A percentile compares a stretch with the other conserved stretches of the same genome.
Conservation (phyloP, 179 eudicot species). For the Spergularia azorica region DNA sequence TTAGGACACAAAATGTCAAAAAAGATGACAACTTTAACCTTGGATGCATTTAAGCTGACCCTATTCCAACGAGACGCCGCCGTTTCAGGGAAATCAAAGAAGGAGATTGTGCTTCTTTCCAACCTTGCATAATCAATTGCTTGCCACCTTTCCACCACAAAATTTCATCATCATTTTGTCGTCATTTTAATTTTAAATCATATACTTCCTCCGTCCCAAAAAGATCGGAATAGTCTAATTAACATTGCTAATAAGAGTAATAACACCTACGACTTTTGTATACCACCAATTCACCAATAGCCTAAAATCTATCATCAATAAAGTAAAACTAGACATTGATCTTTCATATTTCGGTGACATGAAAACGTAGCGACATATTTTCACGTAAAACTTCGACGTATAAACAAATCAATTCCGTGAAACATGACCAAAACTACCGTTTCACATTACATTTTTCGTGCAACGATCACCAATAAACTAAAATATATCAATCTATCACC, state of each 20-base stretch:
- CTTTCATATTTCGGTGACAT: no score
- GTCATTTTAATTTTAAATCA: not conserved
- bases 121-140: slow-evolving; percentile 74
- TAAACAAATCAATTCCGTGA: not conserved
- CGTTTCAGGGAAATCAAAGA: slow-evolving; percentile 73
- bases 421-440: no score
- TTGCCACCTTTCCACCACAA: slow-evolving; percentile 72
- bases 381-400: no score
- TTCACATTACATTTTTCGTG: no score
- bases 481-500: no score
- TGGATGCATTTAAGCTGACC: slow-evolving; percentile 69
- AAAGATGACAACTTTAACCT: slow-evolving; percentile 39
- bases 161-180: not conserved
- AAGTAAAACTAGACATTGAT: no score
- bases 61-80: slow-evolving; percentile 80
- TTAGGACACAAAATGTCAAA: not conserved
- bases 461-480: no score
- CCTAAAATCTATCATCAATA: no score
- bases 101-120: slow-evolving; percentile 78
- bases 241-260: no score
- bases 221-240: not conserved
- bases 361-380: no score
- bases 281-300: no score
- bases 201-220: not conserved
- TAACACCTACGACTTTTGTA: no score